A percentile compares a stretch with the other conserved stretches of the same genome.
phyloP scores from a whole-genome alignment of 768 basidiomycete genomes.

The Suillus sp. region DNA sequence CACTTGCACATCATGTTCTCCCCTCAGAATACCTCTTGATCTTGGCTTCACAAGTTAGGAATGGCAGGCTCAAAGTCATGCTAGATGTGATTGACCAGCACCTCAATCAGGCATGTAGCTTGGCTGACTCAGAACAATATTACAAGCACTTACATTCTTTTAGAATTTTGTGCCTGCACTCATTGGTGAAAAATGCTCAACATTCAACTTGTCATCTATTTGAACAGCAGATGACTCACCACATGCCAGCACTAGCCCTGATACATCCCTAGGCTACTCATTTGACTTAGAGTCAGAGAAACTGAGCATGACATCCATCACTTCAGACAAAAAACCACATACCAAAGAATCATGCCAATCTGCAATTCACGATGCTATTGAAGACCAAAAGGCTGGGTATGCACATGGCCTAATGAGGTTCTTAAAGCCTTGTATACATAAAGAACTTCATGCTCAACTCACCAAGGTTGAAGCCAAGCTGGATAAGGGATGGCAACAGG shows the following conservation, averaged over 20 bases:
- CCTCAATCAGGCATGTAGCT: background rate
- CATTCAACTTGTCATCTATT: too few relatives aligned
- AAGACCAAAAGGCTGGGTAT: background rate
- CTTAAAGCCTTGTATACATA: background rate
- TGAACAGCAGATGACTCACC: too few relatives aligned
- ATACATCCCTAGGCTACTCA: too few relatives aligned
- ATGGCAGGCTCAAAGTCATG: slow-evolving; percentile 2
- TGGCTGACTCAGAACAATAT: too few relatives aligned
- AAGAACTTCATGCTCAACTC: background rate
- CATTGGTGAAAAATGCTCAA: too few relatives aligned
- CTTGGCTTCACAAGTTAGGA: background rate
- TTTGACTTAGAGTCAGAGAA: too few relatives aligned
- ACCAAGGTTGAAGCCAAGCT: background rate
- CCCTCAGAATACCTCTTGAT: background rate
- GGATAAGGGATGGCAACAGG: background rate
- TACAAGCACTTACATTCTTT: too few relatives aligned
- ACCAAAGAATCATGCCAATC: background rate
- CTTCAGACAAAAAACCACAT: background rate
- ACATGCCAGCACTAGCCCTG: too few relatives aligned
- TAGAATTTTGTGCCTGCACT: too few relatives aligned
- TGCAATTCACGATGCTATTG: background rate
- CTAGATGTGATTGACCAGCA: slow-evolving; percentile 1
- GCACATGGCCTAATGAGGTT: background rate
- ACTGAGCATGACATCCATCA: too few relatives aligned
- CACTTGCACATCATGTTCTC: background rate